phyloP scores from a whole-genome alignment of 805 yeast species.

The Starmera amethionina region DNA sequence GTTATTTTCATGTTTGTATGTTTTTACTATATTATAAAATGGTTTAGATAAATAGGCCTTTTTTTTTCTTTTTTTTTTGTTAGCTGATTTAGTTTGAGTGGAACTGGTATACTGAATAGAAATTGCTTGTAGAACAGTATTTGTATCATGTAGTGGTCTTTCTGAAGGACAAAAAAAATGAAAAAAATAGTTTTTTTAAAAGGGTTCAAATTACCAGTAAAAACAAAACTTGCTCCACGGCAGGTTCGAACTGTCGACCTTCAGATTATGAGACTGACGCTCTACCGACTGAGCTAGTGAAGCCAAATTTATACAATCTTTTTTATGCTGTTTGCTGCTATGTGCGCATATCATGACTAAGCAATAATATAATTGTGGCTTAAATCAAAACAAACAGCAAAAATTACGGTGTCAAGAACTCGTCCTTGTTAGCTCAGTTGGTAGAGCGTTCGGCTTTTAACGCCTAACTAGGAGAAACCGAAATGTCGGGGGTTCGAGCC shows the following conservation, averaged over 20 bases:
- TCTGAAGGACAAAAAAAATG: too few relatives aligned
- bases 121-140: too few relatives aligned
- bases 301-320: constrained; percentile 16
- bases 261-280: constrained; percentile 51
- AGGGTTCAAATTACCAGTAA: too few relatives aligned
- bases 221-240: constrained; percentile 36
- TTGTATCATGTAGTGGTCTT: too few relatives aligned
- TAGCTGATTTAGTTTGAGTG: too few relatives aligned
- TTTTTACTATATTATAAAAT: constrained; percentile 58
- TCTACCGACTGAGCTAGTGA: constrained; percentile 48
- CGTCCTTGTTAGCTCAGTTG: constrained; percentile 12
- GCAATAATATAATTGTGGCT: too few relatives aligned
- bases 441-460: constrained; percentile 12
- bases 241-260: constrained; percentile 48
- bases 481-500: constrained; percentile 12
- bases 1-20: constrained; percentile 49
- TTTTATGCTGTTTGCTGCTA: too few relatives aligned
- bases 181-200: too few relatives aligned
- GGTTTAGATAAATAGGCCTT: constrained; percentile 36
- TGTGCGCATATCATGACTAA: too few relatives aligned
- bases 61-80: too few relatives aligned
- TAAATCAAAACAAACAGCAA: too few relatives aligned
- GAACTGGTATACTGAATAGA: too few relatives aligned
- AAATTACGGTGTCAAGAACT: constrained; percentile 1
- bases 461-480: constrained; percentile 6